Evolutionary conservation across 1,139 yeast genomes (phyloP), one percentile per base, ranked within the genome.

Genomic region (Arxiozyma heterogenica): DNA sequence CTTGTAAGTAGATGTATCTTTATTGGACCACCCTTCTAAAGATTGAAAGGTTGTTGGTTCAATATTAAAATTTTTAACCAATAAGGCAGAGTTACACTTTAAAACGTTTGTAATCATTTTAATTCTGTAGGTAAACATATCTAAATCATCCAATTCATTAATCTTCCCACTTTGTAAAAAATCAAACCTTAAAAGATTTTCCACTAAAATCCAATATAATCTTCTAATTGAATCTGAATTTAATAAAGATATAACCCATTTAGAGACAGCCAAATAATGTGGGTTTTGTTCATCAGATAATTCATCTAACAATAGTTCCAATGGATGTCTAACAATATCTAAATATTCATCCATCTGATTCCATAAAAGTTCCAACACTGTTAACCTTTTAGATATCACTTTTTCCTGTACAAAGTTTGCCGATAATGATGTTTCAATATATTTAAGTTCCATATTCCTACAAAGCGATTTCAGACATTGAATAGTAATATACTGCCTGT

Each of bases 221-320:
- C 85, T 75, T 60, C 81, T 82, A 1, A 82, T 71, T 1, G 83
- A 74, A 0, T 88, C 88, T 45, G 78, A 72, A 42, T 75, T 73
- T 2, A 81, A 62, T 1, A 79, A 72, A n/a, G 74, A 72, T 41
- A 74, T 70, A 1, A 87, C 69, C 81, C 93, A 86, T 54, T 79
- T 77, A 7, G 75, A 67, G 1, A 82, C 79, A n/a, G 76, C 71
- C 5, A 79, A 64, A 39, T 72, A 71, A 51, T 74, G 72, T 30
- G 77, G 73, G 18, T 72, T 72, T 50, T 76, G 67, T 1, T 71
- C 66, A 43, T 73, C 76, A 41, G 70, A 64, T 22, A 86, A 64
- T 51, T 81, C 86, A 64, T 89, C 96, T 21, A 88, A 65, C 15
- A 88, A 71, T 5, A 88, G 64, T 57, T 83, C 82, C n/a, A 89